Evolutionary conservation across 1,284 basidiomycete genomes (phyloP).

Genomic region (Microbotryum intermedium): DNA sequence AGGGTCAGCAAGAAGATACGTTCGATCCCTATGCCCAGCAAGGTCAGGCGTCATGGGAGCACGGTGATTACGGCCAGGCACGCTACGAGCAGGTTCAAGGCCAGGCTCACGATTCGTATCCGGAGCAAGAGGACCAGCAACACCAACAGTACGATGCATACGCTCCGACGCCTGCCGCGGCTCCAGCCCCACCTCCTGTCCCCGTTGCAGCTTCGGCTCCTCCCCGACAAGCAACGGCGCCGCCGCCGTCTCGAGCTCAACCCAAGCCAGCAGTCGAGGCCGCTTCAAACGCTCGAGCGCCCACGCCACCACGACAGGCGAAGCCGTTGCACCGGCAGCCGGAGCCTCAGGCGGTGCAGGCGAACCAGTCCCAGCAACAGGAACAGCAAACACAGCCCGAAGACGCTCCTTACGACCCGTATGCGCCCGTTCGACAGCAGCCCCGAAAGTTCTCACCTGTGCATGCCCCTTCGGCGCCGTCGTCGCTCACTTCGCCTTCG

Average conservation of each 20-base stretch:
- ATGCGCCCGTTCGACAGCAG: background rate
- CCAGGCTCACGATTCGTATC: background rate
- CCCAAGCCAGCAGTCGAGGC: constrained; percentile 9
- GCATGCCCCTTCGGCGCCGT: background rate
- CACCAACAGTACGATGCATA: background rate
- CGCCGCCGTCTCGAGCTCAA: constrained; percentile 4
- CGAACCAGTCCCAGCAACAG: too few species aligned
- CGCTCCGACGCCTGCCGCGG: constrained; percentile 3
- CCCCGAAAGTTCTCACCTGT: too few species aligned
- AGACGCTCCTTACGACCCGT: background rate
- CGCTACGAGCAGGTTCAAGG: background rate
- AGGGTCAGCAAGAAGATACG: background rate
- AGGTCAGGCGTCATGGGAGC: background rate
- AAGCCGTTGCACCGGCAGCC: too few species aligned
- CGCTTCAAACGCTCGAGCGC: background rate
- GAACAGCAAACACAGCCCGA: too few species aligned
- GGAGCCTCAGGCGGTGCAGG: too few species aligned
- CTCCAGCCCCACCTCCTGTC: background rate
- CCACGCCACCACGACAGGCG: background rate
- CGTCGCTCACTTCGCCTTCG: background rate
- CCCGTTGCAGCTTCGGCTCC: constrained; percentile 1
- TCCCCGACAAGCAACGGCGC: background rate
- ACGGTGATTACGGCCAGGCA: too few species aligned
- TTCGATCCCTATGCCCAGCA: background rate
- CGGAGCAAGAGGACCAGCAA: constrained; percentile 4